These are phyloP conservation scores for Adiantum capillusveneris DNA, from an alignment of 75 land plant genomes.

Conservation along the genomic window DNA sequence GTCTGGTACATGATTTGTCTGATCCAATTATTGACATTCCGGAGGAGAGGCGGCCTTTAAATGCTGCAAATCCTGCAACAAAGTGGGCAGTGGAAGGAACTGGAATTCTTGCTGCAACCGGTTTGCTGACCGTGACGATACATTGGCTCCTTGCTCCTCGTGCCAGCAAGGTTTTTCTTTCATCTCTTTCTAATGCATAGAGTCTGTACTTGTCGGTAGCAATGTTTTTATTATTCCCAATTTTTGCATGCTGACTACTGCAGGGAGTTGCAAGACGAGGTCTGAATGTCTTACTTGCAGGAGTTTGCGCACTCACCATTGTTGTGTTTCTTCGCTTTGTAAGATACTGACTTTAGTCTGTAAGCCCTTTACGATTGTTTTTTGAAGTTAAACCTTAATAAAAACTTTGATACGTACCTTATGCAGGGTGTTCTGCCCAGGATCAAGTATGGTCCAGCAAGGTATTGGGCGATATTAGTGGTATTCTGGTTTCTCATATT, in stretches of 20 bases:
- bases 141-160: conserved; percentile 76
- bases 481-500: conserved; percentile 74
- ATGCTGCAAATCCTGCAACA: conserved; percentile 32
- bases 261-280: conserved; percentile 66
- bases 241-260: not conserved
- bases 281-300: conserved; percentile 68
- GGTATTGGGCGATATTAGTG: conserved; percentile 68
- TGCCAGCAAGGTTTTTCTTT: conserved; percentile 56
- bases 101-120: conserved; percentile 60
- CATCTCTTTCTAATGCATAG: not conserved
- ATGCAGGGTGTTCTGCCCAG: conserved; percentile 56
- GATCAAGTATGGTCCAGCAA: conserved; percentile 70
- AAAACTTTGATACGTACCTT: not conserved
- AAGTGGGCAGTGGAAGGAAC: conserved; percentile 64
- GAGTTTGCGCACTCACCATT: conserved; percentile 59
- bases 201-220: too few species aligned
- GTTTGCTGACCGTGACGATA: conserved; percentile 52
- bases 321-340: conserved; percentile 75
- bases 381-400: not conserved
- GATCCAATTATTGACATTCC: too few species aligned
- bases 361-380: too few species aligned
- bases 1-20: too few species aligned
- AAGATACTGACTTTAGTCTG: conserved; percentile 22
- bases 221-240: too few species aligned
- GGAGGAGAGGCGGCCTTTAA: conserved; percentile 8